Conservation (phyloP, 1,139 yeast species). For the Yamadazyma jaroonii region DNA sequence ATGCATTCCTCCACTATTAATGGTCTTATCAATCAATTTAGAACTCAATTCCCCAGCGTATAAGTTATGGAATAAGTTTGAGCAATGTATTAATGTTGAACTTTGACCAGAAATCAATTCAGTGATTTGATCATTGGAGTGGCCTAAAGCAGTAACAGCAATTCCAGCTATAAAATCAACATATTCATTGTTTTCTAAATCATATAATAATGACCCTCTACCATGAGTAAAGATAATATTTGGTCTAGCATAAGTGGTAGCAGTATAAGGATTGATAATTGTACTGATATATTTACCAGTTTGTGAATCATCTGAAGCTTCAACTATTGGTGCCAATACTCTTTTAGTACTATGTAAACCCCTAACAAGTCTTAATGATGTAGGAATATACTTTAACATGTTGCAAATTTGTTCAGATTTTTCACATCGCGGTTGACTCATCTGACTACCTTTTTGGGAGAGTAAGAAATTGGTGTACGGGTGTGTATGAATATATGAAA, state of each 20-base stretch:
- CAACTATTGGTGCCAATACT: conserved; percentile 3
- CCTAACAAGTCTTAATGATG: neutral
- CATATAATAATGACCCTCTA: conserved; percentile 71
- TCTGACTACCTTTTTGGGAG: conserved; percentile 24
- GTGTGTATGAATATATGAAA: neutral
- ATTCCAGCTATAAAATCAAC: conserved; percentile 94
- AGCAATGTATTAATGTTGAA: conserved; percentile 70
- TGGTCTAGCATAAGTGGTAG: conserved; percentile 84
- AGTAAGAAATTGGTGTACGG: conserved; percentile 2
- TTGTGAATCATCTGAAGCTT: conserved; percentile 17
- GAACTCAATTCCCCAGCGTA: conserved; percentile 81
- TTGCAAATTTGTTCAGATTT: neutral
- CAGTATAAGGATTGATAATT: conserved; percentile 56
- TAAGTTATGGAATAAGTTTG: conserved; percentile 80
- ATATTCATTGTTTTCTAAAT: conserved; percentile 71
- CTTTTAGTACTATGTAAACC: conserved; percentile 1
- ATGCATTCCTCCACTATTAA: conserved; percentile 70
- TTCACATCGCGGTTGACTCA: conserved; percentile 30
- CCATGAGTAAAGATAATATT: conserved; percentile 67
- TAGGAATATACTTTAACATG: neutral
- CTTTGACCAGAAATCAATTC: conserved; percentile 72
- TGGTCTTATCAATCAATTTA: conserved; percentile 67
- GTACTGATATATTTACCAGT: conserved; percentile 34
- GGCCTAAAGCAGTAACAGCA: conserved; percentile 95
- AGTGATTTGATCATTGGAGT: conserved; percentile 71